phyloP scores from a whole-genome alignment of 2,329 filamentous ascomycete genomes.

The Aspergillus tamarii region DNA sequence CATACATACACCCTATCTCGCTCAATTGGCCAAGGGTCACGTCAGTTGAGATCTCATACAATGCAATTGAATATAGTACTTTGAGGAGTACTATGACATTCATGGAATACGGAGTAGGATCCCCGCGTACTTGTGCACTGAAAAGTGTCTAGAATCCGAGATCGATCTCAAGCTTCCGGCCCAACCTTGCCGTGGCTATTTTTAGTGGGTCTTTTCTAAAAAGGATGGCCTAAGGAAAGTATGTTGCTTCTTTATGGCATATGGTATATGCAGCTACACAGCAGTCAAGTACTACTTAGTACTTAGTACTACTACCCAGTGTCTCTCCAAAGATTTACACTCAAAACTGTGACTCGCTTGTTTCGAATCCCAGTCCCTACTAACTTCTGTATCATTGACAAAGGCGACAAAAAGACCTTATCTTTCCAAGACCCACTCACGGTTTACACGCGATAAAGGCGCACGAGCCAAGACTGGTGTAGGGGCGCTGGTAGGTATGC shows the following conservation, averaged over 20 bases:
- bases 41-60: background rate
- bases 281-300: too few relatives aligned
- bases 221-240: background rate
- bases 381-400: too few relatives aligned
- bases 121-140: background rate
- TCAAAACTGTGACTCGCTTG: too few relatives aligned
- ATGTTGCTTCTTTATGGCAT: background rate
- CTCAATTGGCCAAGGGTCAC: too few relatives aligned
- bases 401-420: background rate
- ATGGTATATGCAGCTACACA: too few relatives aligned
- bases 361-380: too few relatives aligned
- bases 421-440: background rate
- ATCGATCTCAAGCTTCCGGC: background rate
- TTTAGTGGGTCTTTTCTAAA: background rate
- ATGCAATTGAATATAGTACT: background rate
- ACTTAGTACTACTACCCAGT: too few relatives aligned
- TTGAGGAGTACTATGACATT: background rate
- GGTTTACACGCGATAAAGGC: background rate
- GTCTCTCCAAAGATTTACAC: too few relatives aligned
- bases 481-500: background rate
- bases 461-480: background rate
- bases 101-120: background rate
- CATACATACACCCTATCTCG: too few relatives aligned
- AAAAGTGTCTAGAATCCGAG: background rate
- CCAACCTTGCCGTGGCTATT: background rate